These are phyloP conservation scores for Boletus sp. DNA, from an alignment of 768 basidiomycete genomes.

Conservation along the genomic window DNA sequence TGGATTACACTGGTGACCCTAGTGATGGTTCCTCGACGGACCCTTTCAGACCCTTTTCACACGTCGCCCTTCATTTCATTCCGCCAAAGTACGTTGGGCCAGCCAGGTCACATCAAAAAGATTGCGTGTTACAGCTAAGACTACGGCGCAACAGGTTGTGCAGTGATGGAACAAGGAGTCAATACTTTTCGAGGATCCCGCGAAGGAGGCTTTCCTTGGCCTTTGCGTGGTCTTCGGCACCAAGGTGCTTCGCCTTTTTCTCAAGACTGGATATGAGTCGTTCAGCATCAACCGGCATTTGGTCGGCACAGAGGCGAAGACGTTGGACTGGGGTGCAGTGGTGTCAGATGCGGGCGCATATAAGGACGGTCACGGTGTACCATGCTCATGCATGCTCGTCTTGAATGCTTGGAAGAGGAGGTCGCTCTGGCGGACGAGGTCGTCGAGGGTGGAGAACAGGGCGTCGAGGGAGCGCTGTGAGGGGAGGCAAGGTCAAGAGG, in stretches of 20 bases:
- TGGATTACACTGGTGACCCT: not conserved
- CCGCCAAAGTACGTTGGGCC: not conserved
- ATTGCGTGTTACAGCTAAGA: not conserved
- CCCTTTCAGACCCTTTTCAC: conserved; percentile 19
- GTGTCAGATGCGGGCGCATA: conserved; percentile 4
- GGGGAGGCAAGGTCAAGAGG: conserved; percentile 14
- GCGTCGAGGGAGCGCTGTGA: conserved; percentile 42
- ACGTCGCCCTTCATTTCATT: conserved; percentile 14
- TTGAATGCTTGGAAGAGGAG: conserved; percentile 51
- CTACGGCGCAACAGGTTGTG: conserved; percentile 6
- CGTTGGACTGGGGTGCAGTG: conserved; percentile 40
- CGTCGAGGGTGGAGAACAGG: conserved; percentile 45
- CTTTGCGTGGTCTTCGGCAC: conserved; percentile 32
- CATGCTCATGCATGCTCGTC: conserved; percentile 41
- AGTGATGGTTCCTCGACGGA: not conserved
- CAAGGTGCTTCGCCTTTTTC: conserved; percentile 46
- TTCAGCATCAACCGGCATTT: conserved; percentile 52
- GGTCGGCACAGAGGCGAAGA: conserved; percentile 40
- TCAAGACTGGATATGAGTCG: conserved; percentile 51
- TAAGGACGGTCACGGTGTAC: conserved; percentile 34
- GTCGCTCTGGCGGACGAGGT: conserved; percentile 48
- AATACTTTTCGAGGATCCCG: conserved; percentile 35
- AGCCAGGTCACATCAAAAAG: not conserved
- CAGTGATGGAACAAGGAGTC: not conserved
- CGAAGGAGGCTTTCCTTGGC: conserved; percentile 36